These are phyloP conservation scores for Cytospora piceae DNA, from an alignment of 2,329 filamentous ascomycete species.

Conservation along the genomic window DNA sequence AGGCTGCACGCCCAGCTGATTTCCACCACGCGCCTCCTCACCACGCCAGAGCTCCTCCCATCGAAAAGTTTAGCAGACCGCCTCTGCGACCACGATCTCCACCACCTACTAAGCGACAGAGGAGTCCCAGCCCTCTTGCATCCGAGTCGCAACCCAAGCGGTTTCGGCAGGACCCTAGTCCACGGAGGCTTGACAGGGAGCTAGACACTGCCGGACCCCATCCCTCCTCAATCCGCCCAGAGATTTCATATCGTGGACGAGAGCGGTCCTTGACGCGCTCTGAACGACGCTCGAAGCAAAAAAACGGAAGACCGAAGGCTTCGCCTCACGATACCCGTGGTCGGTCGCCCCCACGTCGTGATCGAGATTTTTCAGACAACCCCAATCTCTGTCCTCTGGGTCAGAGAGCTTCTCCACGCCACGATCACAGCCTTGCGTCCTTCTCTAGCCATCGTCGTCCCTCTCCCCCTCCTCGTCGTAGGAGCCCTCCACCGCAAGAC, in stretches of 20 bases:
- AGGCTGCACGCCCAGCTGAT: slow-evolving; percentile 40
- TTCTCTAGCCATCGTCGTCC: slow-evolving; percentile 33
- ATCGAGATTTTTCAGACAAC: slow-evolving; percentile 25
- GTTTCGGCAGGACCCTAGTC: slow-evolving; percentile 27
- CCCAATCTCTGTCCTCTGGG: slow-evolving; percentile 32
- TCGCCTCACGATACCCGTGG: slow-evolving; percentile 32
- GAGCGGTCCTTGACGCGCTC: slow-evolving; percentile 34
- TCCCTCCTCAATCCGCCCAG: slow-evolving; percentile 25
- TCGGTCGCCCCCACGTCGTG: slow-evolving; percentile 36
- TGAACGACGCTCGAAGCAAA: slow-evolving; percentile 35
- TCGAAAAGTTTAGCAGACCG: slow-evolving; percentile 27
- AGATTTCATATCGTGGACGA: slow-evolving; percentile 29
- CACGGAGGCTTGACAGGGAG: slow-evolving; percentile 24
- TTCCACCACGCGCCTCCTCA: slow-evolving; percentile 32
- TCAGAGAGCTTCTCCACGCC: slow-evolving; percentile 32
- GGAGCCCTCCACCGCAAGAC: slow-evolving; percentile 17
- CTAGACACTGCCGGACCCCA: slow-evolving; percentile 20
- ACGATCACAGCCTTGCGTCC: slow-evolving; percentile 32
- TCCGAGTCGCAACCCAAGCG: slow-evolving; percentile 31
- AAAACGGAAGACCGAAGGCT: slow-evolving; percentile 32
- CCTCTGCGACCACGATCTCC: slow-evolving; percentile 35
- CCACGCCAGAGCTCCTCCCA: slow-evolving; percentile 15
- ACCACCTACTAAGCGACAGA: slow-evolving; percentile 36
- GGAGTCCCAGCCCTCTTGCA: slow-evolving; percentile 36
- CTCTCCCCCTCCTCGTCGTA: slow-evolving; percentile 22